A percentile compares a stretch with the other conserved stretches of the same genome.
These are phyloP conservation scores for Amborella trichopoda DNA, from an alignment of 164 flowering plant genomes.

Conservation along the genomic window DNA sequence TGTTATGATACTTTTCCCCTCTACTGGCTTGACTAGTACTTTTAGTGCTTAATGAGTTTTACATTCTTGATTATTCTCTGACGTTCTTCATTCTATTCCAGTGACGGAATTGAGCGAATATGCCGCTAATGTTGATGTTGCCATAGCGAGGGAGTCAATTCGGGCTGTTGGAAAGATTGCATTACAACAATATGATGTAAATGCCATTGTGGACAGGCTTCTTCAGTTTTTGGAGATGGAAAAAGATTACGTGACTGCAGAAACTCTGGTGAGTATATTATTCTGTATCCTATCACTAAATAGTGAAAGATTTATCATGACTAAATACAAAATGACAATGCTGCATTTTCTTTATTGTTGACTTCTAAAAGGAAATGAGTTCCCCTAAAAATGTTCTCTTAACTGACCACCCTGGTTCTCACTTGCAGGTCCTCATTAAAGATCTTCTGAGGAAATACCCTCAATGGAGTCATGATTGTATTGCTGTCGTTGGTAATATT, in stretches of 20 bases:
- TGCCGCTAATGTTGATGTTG: constrained; percentile 95
- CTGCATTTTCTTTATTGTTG: no score
- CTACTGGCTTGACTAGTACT: not conserved
- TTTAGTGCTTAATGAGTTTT: constrained; percentile 1
- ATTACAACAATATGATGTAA: constrained; percentile 96
- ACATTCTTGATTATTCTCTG: constrained; percentile 9
- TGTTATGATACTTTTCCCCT: not conserved
- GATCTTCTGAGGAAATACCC: constrained; percentile 96
- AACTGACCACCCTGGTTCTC: no score
- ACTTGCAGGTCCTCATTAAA: constrained; percentile 80
- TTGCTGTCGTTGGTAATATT: constrained; percentile 96
- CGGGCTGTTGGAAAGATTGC: constrained; percentile 99
- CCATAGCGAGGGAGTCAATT: constrained; percentile 96
- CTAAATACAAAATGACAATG: not conserved
- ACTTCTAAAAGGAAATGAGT: constrained; percentile 1
- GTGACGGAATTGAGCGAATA: constrained; percentile 99
- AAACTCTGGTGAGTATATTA: constrained; percentile 51
- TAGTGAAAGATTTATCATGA: not conserved
- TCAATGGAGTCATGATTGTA: constrained; percentile 99
- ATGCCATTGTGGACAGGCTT: constrained; percentile 98
- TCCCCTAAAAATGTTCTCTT: no score
- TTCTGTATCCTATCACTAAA: not conserved
- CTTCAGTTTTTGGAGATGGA: constrained; percentile 99
- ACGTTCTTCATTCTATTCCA: constrained; percentile 30
- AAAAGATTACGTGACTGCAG: constrained; percentile 97